Evolutionary conservation across 768 basidiomycete genomes (phyloP).

Genomic region (Mycena alexandri): DNA sequence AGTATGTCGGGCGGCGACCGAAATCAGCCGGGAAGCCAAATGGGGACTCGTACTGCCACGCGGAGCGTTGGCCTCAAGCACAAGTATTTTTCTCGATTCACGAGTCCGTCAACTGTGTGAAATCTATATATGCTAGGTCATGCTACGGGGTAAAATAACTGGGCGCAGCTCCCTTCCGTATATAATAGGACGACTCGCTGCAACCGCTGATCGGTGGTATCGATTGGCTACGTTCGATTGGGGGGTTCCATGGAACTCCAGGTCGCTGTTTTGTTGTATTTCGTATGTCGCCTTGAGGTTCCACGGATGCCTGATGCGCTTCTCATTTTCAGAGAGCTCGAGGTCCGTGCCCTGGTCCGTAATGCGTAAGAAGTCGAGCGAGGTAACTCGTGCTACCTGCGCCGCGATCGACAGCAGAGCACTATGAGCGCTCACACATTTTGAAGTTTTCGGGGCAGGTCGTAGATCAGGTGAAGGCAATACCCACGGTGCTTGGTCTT

Average conservation of each 20-base stretch:
- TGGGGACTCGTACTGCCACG: too few species aligned
- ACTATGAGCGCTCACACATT: background rate
- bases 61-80: too few species aligned
- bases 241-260: conserved; percentile 7
- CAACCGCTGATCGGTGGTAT: background rate
- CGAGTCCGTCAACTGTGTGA: too few species aligned
- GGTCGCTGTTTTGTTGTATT: conserved; percentile 1
- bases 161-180: too few species aligned
- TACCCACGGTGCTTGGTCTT: conserved; percentile 1
- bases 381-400: background rate
- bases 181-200: too few species aligned
- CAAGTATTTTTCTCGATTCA: too few species aligned
- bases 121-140: too few species aligned
- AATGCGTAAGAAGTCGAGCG: conserved; percentile 1
- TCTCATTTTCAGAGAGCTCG: background rate
- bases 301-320: background rate
- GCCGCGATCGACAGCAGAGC: conserved; percentile 9
- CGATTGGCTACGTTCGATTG: background rate
- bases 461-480: background rate
- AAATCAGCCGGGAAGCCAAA: too few species aligned
- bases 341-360: conserved; percentile 10
- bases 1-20: too few species aligned
- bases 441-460: background rate
- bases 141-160: too few species aligned
- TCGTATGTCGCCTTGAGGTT: background rate